These are phyloP conservation scores for Notholithocarpus densiflorus DNA, from an alignment of 306 rosid genomes.

Conservation along the genomic window DNA sequence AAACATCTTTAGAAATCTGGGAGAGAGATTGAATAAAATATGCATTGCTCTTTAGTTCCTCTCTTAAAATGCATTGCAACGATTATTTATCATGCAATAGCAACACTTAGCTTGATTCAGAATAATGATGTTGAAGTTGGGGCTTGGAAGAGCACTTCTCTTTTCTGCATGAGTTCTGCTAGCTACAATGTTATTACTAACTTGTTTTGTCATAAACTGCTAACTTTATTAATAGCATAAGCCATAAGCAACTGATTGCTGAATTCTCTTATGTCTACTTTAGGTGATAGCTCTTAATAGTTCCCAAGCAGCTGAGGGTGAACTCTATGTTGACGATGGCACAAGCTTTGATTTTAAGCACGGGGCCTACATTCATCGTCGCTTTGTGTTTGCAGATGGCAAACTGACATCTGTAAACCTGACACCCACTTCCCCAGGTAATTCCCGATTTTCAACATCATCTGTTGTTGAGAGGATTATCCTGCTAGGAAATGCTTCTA, in stretches of 20 bases:
- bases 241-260: constrained; percentile 8
- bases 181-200: background rate
- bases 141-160: background rate
- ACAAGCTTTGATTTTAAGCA: constrained; percentile 66
- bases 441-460: constrained; percentile 35
- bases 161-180: constrained; percentile 4
- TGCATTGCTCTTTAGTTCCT: background rate
- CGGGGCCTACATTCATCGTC: constrained; percentile 88
- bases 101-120: background rate
- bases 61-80: background rate
- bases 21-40: background rate
- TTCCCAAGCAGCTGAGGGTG: constrained; percentile 92
- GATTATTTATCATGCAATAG: background rate
- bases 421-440: constrained; percentile 36
- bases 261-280: constrained; percentile 12
- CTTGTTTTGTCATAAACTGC: background rate
- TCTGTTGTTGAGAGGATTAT: constrained; percentile 76
- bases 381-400: constrained; percentile 63
- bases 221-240: constrained; percentile 10
- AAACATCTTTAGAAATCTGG: background rate
- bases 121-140: background rate
- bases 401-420: constrained; percentile 60
- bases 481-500: constrained; percentile 59
- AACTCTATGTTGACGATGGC: constrained; percentile 83
- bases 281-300: constrained; percentile 94